Percentiles rank a stretch among this genome's conserved stretches.
These are phyloP conservation scores for Phytophthora ramorum DNA, from an alignment of 352 stramenopile species.

Conservation along the genomic window DNA sequence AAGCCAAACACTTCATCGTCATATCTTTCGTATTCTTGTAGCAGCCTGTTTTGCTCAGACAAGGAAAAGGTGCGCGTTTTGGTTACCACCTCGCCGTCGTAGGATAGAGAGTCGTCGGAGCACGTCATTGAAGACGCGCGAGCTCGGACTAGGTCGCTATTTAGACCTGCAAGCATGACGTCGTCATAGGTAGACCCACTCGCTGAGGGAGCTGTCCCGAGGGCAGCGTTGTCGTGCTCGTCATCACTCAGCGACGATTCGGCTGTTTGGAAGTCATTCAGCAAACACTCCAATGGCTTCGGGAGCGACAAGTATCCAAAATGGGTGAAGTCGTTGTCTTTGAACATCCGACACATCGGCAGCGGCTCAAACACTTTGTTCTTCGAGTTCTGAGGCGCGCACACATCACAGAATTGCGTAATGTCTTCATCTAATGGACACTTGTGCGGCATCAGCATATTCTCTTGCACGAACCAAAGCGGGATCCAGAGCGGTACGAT, in stretches of 20 bases:
- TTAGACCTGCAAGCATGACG: conserved; percentile 59
- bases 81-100: conserved; percentile 43
- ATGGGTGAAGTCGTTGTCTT: conserved; percentile 44
- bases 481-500: conserved; percentile 83
- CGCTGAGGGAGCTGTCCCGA: conserved; percentile 44
- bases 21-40: conserved; percentile 72
- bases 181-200: conserved; percentile 59
- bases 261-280: conserved; percentile 51
- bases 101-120: conserved; percentile 53
- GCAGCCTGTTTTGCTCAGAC: conserved; percentile 48
- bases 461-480: conserved; percentile 83
- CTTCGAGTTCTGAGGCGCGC: conserved; percentile 54
- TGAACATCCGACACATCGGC: conserved; percentile 84
- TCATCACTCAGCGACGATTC: conserved; percentile 43
- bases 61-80: conserved; percentile 62
- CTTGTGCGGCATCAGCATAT: conserved; percentile 75
- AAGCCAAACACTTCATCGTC: conserved; percentile 79
- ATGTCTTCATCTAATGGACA: conserved; percentile 78
- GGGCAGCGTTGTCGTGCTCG: conserved; percentile 33
- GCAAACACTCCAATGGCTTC: conserved; percentile 66
- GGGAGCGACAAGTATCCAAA: conserved; percentile 54
- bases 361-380: conserved; percentile 72
- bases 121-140: conserved; percentile 64
- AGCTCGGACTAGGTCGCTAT: conserved; percentile 72
- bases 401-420: conserved; percentile 65